Conservation (phyloP, 2,329 filamentous ascomycete genomes). For the Colletotrichum chlorophyti region DNA sequence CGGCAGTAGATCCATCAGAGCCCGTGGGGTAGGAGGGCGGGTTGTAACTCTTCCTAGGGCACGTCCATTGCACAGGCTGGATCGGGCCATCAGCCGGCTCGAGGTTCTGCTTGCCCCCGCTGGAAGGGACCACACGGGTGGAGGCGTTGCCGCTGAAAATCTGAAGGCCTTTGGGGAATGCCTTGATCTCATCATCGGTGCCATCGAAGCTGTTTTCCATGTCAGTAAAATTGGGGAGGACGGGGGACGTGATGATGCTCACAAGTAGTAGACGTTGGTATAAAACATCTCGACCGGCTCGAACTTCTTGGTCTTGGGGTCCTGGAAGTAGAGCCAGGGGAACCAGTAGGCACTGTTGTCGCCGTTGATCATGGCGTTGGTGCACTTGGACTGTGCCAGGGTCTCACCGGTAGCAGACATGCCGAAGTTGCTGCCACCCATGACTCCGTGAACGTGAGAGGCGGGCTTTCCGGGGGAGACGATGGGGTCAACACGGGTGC, state of each 20-base stretch:
- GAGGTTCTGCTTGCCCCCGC: constrained; percentile 55
- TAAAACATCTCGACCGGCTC: constrained; percentile 74
- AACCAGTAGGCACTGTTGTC: constrained; percentile 83
- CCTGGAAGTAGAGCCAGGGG: constrained; percentile 72
- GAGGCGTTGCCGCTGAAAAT: constrained; percentile 73
- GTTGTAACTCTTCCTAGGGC: constrained; percentile 58
- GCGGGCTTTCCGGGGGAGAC: constrained; percentile 65
- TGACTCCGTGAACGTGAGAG: constrained; percentile 72
- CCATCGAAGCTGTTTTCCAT: constrained; percentile 58
- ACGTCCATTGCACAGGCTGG: constrained; percentile 65
- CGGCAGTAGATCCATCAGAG: constrained; percentile 62
- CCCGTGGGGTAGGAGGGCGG: constrained; percentile 58
- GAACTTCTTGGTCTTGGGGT: constrained; percentile 67
- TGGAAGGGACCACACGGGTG: constrained; percentile 61
- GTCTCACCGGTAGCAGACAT: constrained; percentile 66
- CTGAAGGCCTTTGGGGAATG: constrained; percentile 75
- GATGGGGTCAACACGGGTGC: constrained; percentile 72
- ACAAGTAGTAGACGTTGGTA: constrained; percentile 81
- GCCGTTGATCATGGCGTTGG: constrained; percentile 70
- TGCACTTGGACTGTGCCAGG: constrained; percentile 69
- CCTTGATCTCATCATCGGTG: constrained; percentile 69
- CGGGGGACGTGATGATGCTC: constrained; percentile 35
- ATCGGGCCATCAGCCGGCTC: constrained; percentile 59
- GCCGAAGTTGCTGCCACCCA: constrained; percentile 74
- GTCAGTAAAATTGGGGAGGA: constrained; percentile 32